Base-by-base conservation (phyloP, 108 stramenopile genomes). In the Nitzschia inconspicua region DNA sequence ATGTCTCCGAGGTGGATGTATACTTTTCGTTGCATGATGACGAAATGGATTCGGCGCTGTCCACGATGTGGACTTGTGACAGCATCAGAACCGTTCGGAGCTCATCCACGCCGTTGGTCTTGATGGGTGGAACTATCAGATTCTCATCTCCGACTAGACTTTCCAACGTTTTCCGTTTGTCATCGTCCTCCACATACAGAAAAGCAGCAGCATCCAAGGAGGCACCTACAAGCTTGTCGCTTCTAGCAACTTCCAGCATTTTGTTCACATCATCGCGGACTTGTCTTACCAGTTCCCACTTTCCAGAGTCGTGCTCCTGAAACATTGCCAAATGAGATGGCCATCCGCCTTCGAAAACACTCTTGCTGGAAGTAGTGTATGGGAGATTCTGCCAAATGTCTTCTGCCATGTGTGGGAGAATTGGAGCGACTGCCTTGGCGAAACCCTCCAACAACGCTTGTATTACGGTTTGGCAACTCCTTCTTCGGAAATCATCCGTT, bases 401-500 rank as follows among this genome's bases (percentile, higher is more conserved):
- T 73, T 99, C 97, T 16, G 96, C 94, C 86, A 98, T 92, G 82
- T 98, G 97, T 16, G 97, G 96, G 24, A 97, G 60, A 54, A 98
- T 79, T 18, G 98, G 96, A 18, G 96, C 91, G 53, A 97, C 61
- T 7, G 84, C 69, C 58, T 91, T 83, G 7, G 95, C 70, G 47
- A 97, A 79, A 18, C 89, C 91, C 56, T 95, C 88, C 20, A 98
- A 69, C 24, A 91, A 60, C 5, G 79, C 77, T 36, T 88, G 77
- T 37, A 97, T 65, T 27, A 95, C 94, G 31, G 94, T 93, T 63
- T 97, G 96, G 57, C 94, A 95, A 65, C 91, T 86, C 47, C 94
- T 67, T 52, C 95, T 84, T 49, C 94, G 77, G 27, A 50, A 48
- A 75, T 94, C 93, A 64, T 94, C 78, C 26, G 91, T 65, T 14